These are phyloP conservation scores for Amphirosellinia nigrospora DNA, from an alignment of 495 filamentous ascomycete species.

Conservation along the genomic window DNA sequence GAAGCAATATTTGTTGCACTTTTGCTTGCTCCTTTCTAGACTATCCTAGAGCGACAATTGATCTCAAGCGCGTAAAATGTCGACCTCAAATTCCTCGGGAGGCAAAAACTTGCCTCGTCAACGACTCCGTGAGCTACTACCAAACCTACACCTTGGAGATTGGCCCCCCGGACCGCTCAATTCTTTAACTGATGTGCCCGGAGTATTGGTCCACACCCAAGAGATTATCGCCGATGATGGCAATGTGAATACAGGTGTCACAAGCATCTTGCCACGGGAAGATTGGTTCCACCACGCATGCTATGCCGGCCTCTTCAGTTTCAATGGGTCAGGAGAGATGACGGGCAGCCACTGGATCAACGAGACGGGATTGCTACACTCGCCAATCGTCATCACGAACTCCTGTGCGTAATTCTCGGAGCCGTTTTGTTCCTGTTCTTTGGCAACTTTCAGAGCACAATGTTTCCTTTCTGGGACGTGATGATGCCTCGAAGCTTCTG, in stretches of 20 bases:
- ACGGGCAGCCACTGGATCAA: constrained; percentile 60
- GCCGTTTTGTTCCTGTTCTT: too few relatives aligned
- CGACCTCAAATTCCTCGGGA: constrained; percentile 20
- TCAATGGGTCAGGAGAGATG: constrained; percentile 62
- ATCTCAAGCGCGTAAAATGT: constrained; percentile 23
- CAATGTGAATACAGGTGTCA: constrained; percentile 57
- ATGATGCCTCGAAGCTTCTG: too few relatives aligned
- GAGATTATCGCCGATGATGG: constrained; percentile 45
- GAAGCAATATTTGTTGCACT: not conserved
- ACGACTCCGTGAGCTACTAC: constrained; percentile 52
- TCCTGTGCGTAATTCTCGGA: too few relatives aligned
- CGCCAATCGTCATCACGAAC: constrained; percentile 59
- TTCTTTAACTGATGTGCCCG: constrained; percentile 57
- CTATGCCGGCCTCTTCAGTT: constrained; percentile 57
- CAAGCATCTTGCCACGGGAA: constrained; percentile 55
- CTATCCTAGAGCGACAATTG: not conserved
- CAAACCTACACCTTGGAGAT: constrained; percentile 44
- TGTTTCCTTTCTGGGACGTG: too few relatives aligned
- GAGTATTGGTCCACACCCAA: constrained; percentile 55
- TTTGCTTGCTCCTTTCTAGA: not conserved
- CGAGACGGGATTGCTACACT: constrained; percentile 56
- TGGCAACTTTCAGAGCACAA: too few relatives aligned
- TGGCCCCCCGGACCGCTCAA: constrained; percentile 52
- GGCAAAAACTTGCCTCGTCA: constrained; percentile 28
- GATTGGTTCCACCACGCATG: constrained; percentile 56